Conservation (phyloP, 352 stramenopile genomes). For the Pythium biforme region DNA sequence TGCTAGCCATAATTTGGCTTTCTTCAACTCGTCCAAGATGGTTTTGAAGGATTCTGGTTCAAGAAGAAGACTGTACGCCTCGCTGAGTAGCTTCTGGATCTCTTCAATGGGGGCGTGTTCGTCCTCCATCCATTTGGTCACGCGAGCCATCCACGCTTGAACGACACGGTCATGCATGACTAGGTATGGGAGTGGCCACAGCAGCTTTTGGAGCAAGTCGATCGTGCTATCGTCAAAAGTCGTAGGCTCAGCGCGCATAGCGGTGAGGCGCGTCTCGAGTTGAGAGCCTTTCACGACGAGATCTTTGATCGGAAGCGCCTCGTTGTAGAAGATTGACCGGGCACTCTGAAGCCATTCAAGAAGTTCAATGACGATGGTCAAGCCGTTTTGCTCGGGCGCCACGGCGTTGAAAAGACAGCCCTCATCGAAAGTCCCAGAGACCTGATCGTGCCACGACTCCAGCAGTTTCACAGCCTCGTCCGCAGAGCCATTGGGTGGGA, state of each 20-base stretch:
- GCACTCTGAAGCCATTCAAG: constrained; percentile 78
- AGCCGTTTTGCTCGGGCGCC: constrained; percentile 50
- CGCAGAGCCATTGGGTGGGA: constrained; percentile 25
- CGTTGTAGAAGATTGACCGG: constrained; percentile 79
- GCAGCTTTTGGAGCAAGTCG: constrained; percentile 44
- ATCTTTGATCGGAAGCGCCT: constrained; percentile 58
- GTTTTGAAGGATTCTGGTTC: constrained; percentile 77
- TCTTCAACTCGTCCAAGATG: constrained; percentile 81
- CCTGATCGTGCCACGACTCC: constrained; percentile 64
- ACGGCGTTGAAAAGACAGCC: constrained; percentile 65
- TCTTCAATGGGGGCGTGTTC: constrained; percentile 59
- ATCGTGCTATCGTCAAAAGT: constrained; percentile 33
- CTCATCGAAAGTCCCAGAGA: constrained; percentile 58
- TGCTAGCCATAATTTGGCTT: constrained; percentile 73
- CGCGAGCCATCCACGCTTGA: constrained; percentile 56
- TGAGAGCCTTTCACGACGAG: constrained; percentile 53
- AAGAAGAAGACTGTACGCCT: constrained; percentile 56
- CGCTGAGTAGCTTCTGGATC: constrained; percentile 54
- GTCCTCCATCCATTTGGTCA: constrained; percentile 54
- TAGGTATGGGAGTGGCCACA: constrained; percentile 78
- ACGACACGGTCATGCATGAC: constrained; percentile 63
- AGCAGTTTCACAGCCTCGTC: constrained; percentile 75
- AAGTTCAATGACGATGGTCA: constrained; percentile 53
- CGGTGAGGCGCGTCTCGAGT: constrained; percentile 35
- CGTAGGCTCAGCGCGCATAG: constrained; percentile 22